Base-by-base conservation (phyloP, 202 grass and related monocot genomes). In the Bolboschoenoplectus hybrid region DNA sequence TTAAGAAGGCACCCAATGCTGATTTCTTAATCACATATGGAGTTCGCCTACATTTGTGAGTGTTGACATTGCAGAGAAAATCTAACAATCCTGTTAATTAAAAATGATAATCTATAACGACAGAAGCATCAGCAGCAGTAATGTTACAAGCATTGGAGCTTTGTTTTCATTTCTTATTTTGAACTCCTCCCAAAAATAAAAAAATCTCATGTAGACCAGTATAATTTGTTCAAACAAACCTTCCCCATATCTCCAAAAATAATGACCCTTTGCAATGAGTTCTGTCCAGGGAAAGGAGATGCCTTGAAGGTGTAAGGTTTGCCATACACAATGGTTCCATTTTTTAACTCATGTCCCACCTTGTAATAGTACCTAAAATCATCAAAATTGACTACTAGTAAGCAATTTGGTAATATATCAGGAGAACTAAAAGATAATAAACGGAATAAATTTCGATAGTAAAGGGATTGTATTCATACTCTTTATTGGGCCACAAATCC, bases 231-330 rank as follows among this genome's bases (percentile, higher is more conserved):
- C 32, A 79, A 20, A 39, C 40, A 68, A 79, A 97, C 95, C 95
- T 97, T 97, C 77, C 95, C 95, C 95, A 97, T 93, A 67, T 97
- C 95, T n/a, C 95, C 95, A 19, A 97, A 97, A 85, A 97, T 93
- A 50, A 97, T 72, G 41, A 97, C 87, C 39, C 85, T 67, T 81
- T 97, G 95, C 32, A 93, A 41, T 11, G 95, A 97, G 16, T 91
- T 93, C 16, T 97, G 92, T 32, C 95, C 95, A 39, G 95, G 95
- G 71, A 46, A 95, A 79, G 95, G 95, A 85, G 92, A 87, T 38
- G 95, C 91, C 58, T n/a, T 87, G 87, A 97, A 97, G 6, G 91
- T 89, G 82, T 89, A 72, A 43, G 79, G n/a, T 40, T 95, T 97
- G 52, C 95, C 90, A 88, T 93, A 97, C n/a, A 94, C 73, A 7